Base-by-base conservation (phyloP, 495 filamentous ascomycete species). In the Trichoderma gamsii region DNA sequence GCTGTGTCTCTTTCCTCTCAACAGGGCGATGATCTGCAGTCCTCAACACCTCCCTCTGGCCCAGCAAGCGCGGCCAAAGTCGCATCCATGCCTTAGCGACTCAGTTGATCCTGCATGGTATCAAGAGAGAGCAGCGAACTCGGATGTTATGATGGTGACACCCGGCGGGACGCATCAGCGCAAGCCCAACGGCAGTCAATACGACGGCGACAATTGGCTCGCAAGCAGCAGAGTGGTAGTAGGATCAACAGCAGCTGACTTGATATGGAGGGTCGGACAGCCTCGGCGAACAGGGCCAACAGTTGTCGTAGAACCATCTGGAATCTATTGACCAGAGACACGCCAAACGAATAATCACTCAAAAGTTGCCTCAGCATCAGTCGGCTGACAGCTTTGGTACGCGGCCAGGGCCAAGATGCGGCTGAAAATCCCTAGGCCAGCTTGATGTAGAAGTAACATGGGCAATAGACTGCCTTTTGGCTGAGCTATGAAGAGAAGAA, bases 161-260 rank as follows among this genome's bases (percentile, higher is more conserved):
- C 15, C 49, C 25, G 56, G 56, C 56, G 16, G 23, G n/a, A 49
- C 15, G 13, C 0, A 11, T 16, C 15, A 49, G n/a, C 15, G 25
- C 11, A 23, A 23, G 18, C n/a, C 3, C 4, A n/a, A 16, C n/a
- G n/a, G 49, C 18, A 23, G 18, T 52, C 6, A 21, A 6, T n/a
- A n/a, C 21, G 49, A 52, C 18, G 9, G 18, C 4, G 29, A 23
- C 49, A 52, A 52, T 38, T 21, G 21, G 18, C n/a, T n/a, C 9
- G n/a, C 49, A n/a, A 49, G 44, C n/a, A 21, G 2, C 49, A 23
- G 21, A 11, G 49, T 21, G 49, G 49, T 38, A 49, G 15, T 49
- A 49, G 44, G n/a, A 49, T 49, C 44, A 49, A n/a, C 44, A n/a
- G 25, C 56, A 61, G 56, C 56, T 61, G 56, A 59, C 51, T 61